These are phyloP conservation scores for Boletus coccyginus DNA, from an alignment of 768 basidiomycete species.

Conservation along the genomic window DNA sequence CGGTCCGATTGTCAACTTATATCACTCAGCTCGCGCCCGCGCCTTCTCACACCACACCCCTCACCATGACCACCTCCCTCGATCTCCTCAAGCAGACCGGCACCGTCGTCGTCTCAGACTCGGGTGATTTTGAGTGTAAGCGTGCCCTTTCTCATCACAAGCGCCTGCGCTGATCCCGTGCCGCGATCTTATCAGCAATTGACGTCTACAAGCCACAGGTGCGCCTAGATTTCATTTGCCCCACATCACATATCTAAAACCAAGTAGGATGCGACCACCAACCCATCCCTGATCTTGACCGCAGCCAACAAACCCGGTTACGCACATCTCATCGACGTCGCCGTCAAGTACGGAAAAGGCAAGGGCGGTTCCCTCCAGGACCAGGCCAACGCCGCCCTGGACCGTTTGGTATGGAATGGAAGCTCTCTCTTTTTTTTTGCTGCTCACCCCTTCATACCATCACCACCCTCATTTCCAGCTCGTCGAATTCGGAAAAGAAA, in stretches of 20 bases:
- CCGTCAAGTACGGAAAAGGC: conserved; percentile 69
- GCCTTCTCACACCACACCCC: conserved; percentile 10
- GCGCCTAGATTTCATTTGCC: conserved; percentile 21
- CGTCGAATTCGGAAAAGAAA: conserved; percentile 96
- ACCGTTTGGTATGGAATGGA: conserved; percentile 71
- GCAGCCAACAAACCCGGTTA: conserved; percentile 92
- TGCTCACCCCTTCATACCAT: conserved; percentile 7
- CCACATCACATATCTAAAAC: conserved; percentile 9
- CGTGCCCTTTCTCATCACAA: conserved; percentile 1
- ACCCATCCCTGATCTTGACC: conserved; percentile 92
- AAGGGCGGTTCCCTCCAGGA: conserved; percentile 78
- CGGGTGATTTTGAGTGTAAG: conserved; percentile 89
- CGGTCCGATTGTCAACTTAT: conserved; percentile 15
- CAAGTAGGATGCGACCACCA: conserved; percentile 91
- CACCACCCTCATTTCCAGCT: conserved; percentile 51
- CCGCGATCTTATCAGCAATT: conserved; percentile 60
- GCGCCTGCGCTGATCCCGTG: conserved; percentile 26
- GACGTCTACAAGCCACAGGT: conserved; percentile 95
- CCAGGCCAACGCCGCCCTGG: conserved; percentile 77
- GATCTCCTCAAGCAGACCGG: conserved; percentile 87
- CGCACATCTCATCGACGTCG: conserved; percentile 71
- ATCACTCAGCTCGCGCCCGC: conserved; percentile 13
- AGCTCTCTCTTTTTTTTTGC: conserved; percentile 6
- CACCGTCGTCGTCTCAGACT: conserved; percentile 96
- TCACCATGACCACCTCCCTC: conserved; percentile 75